Evolutionary conservation across 208 protist genomes (phyloP).

Genomic region (Trypanosoma mega): DNA sequence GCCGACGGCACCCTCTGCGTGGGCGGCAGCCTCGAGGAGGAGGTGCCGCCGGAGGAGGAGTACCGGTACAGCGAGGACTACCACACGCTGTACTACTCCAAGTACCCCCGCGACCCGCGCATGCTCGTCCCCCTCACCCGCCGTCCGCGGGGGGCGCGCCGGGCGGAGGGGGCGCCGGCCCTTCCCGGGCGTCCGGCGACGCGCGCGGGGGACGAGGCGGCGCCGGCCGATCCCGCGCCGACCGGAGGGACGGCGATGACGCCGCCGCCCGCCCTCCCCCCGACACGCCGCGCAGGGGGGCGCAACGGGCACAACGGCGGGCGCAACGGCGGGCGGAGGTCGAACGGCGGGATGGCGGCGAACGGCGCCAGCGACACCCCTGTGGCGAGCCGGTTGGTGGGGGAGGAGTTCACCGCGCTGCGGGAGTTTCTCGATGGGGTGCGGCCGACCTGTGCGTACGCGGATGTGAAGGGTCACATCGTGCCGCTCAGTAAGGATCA

Average conservation of each 20-base stretch:
- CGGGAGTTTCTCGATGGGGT: slow-evolving; percentile 48
- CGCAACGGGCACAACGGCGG: background rate
- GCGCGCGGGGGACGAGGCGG: slow-evolving; percentile 10
- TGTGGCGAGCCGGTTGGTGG: background rate
- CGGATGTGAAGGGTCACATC: slow-evolving; percentile 79
- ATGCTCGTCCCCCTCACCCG: slow-evolving; percentile 70
- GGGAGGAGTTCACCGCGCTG: slow-evolving; percentile 5
- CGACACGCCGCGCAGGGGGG: no score
- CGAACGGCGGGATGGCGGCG: background rate
- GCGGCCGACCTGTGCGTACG: slow-evolving; percentile 44
- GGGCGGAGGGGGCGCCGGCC: slow-evolving; percentile 8
- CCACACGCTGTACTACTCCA: slow-evolving; percentile 76
- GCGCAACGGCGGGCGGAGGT: slow-evolving; percentile 1
- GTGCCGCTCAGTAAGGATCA: slow-evolving; percentile 93
- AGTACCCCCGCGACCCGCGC: slow-evolving; percentile 76
- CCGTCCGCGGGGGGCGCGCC: slow-evolving; percentile 25
- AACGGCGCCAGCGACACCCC: background rate
- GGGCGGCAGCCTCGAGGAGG: slow-evolving; percentile 40
- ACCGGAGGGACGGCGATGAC: background rate
- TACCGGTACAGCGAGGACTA: slow-evolving; percentile 86
- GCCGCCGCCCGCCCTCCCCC: background rate
- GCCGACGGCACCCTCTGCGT: slow-evolving; percentile 51
- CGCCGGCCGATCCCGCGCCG: background rate
- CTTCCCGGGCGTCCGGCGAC: background rate
- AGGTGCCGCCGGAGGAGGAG: slow-evolving; percentile 59